A percentile compares a stretch with the other conserved stretches of the same genome.
Evolutionary conservation across 768 basidiomycete species (phyloP).

Genomic region (Serendipita sp.): DNA sequence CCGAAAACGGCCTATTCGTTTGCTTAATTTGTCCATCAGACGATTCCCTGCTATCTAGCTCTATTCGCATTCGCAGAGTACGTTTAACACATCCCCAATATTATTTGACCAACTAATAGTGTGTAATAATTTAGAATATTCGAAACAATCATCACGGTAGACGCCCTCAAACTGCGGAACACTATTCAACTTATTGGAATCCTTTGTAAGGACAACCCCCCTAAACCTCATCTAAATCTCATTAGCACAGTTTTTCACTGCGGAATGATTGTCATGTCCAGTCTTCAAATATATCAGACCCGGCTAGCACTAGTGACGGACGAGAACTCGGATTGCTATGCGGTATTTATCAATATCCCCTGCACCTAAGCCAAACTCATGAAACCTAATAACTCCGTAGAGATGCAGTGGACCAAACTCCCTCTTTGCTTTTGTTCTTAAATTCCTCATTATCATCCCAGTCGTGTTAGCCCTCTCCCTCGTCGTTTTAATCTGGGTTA

Average conservation of each 20-base stretch:
- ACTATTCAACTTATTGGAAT: conserved; percentile 42
- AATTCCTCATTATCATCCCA: conserved; percentile 58
- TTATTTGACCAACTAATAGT: conserved; percentile 4
- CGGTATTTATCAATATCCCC: conserved; percentile 24
- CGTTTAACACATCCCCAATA: conserved; percentile 13
- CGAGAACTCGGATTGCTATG: conserved; percentile 13
- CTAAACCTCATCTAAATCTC: background rate
- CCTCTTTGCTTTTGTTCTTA: conserved; percentile 42
- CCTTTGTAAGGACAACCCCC: background rate
- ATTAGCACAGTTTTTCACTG: conserved; percentile 45
- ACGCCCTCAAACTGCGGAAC: conserved; percentile 66
- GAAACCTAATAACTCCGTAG: conserved; percentile 18
- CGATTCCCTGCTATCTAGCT: conserved; percentile 70
- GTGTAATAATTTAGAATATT: conserved; percentile 36
- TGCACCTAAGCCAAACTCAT: background rate
- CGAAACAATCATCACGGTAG: conserved; percentile 62
- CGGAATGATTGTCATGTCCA: conserved; percentile 55
- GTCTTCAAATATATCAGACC: conserved; percentile 68
- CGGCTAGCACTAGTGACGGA: conserved; percentile 34
- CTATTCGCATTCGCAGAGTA: conserved; percentile 73
- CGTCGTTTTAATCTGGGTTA: conserved; percentile 49
- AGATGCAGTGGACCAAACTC: conserved; percentile 32
- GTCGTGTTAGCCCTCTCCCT: conserved; percentile 50
- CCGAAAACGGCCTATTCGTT: conserved; percentile 23
- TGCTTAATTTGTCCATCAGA: conserved; percentile 48